Evolutionary conservation across 805 yeast genomes (phyloP), one percentile per base, ranked within the genome.

Genomic region (Saturnispora mendoncae): DNA sequence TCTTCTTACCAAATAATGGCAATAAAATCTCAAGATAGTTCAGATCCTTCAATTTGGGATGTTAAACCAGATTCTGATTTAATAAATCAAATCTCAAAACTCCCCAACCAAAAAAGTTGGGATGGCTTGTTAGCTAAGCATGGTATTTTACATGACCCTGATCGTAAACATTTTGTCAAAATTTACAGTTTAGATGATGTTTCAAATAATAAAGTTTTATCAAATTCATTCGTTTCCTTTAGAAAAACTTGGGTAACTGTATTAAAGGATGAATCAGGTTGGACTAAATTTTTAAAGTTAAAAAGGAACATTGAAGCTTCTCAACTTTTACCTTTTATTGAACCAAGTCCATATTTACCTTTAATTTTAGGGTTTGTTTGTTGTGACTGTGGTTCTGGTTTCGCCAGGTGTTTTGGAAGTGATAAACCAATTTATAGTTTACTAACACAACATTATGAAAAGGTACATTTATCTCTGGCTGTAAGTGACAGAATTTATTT

Each of bases 281-380:
- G 39, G 39, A 29, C 20, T 6, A 18, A 29, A 4, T 37, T 37
- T 14, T 29, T 37, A 14, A 29, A 20, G 14, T 13, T 21, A 6
- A 37, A 29, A 29, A 37, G 21, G 6, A 20, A 28, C 18, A 28
- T 37, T 20, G 33, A 28, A 19, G 18, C 39, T 14, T 27, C 28
- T 12, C 24, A 28, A 15, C 14, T 21, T 4, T 19, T 17, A 4
- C 39, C 39, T 14, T 37, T 21, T 21, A 12, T 21, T 8, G 33
- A 21, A 10, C 39, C 39, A 27, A 37, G 39, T 29, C 39, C 39
- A 4, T 37, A 37, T 21, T 29, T 37, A 37, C 39, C 39, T 10
- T 17, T 37, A 8, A 20, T 18, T 20, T 21, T 26, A 19, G 39
- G 39, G 8, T 37, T 25, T 29, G 15, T 37, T 5, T 37, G 39